phyloP scores from a whole-genome alignment of 2,329 filamentous ascomycete species.

The Chaetomium sp. region DNA sequence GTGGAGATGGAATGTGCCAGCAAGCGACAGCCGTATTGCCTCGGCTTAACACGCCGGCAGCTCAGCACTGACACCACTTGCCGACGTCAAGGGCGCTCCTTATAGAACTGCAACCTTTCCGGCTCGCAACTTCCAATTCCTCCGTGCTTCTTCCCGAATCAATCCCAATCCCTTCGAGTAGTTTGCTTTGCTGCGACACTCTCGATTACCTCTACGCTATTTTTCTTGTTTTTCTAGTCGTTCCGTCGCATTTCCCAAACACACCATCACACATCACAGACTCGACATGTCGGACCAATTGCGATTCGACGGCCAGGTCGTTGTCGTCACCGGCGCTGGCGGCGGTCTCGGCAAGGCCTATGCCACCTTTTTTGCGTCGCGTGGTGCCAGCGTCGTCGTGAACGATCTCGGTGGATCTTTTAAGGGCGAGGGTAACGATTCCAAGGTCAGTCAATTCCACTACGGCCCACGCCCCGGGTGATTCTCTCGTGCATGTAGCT shows the following conservation, averaged over 20 bases:
- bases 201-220: not conserved
- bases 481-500: not conserved
- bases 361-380: constrained; percentile 84
- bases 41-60: constrained; percentile 35
- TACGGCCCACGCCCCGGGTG: not conserved
- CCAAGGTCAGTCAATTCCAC: constrained; percentile 64
- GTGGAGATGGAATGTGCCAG: constrained; percentile 25
- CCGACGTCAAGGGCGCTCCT: constrained; percentile 28
- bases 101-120: constrained; percentile 26
- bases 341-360: constrained; percentile 82
- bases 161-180: not conserved
- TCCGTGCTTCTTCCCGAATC: constrained; percentile 9
- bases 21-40: constrained; percentile 30
- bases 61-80: constrained; percentile 28
- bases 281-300: constrained; percentile 63
- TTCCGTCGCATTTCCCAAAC: constrained; percentile 28
- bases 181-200: constrained; percentile 9
- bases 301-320: constrained; percentile 84
- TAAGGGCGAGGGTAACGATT: constrained; percentile 86
- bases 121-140: constrained; percentile 9
- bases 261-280: constrained; percentile 37
- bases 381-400: constrained; percentile 77
- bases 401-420: constrained; percentile 94
- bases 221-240: constrained; percentile 4
- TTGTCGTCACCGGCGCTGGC: constrained; percentile 84